Base-by-base conservation (phyloP, 768 basidiomycete genomes). In the Pisolithus albus region DNA sequence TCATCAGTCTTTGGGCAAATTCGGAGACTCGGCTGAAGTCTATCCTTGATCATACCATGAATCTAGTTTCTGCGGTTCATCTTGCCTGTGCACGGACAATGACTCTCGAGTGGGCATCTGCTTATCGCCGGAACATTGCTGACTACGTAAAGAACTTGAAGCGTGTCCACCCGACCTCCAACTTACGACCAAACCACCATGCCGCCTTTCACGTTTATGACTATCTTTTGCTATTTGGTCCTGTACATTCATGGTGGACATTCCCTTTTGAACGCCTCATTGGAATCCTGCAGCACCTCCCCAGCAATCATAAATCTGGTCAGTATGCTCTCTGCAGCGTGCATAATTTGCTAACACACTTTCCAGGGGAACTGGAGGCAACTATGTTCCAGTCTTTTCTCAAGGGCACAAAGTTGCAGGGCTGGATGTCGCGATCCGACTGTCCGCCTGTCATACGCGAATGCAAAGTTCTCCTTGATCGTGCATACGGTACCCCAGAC, bases 191-290 rank as follows among this genome's bases (percentile, higher is more conserved):
- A 7, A 72, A 70, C 43, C 43, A 63, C n/a, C 72, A 72, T 41
- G 51, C 62, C 18, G 56, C 64, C 3, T 50, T 67, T 26, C 69
- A 64, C 39, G 40, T 70, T 6, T 56, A 61, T n/a, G 63, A 72
- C 13, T 72, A 71, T 46, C 54, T 72, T 0, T 9, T 56, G 0
- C 54, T 64, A 2, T 73, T 72, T 50, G 68, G 74, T 0, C 72
- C 71, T n/a, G 57, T 68, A 0, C 59, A 61, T 38, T 63, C 62
- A 1, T 75, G 70, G 74, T 74, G 71, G 69, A 57, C 61, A 2
- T 75, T 69, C 52, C 70, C 68, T 0, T 72, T 68, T 41, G 70
- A 75, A 48, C 47, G 60, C 0, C 50, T 69, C 10, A 74, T 75
- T 46, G 68, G 73, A 0, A 61, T 56, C 36, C 52, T 75, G 1